phyloP scores from a whole-genome alignment of 805 yeast genomes.

The Blastobotrys mokoenaii region DNA sequence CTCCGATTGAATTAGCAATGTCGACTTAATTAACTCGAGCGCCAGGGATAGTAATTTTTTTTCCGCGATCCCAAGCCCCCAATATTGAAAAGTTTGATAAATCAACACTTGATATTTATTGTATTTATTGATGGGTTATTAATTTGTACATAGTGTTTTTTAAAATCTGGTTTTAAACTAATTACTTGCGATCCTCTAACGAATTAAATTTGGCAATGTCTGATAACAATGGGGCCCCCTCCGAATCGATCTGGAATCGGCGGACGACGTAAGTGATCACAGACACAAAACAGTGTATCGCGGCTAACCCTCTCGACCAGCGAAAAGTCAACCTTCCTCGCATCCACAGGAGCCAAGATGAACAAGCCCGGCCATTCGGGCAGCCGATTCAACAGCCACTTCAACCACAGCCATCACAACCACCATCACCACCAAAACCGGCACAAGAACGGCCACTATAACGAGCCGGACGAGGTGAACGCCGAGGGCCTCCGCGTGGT shows the following conservation, averaged over 20 bases:
- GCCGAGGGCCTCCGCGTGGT: slow-evolving; percentile 10
- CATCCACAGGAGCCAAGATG: slow-evolving; percentile 14
- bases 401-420: neutral
- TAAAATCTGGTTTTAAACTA: too few species aligned
- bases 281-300: neutral
- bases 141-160: too few species aligned
- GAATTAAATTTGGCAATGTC: too few species aligned
- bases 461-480: slow-evolving; percentile 1
- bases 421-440: neutral
- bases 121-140: too few species aligned
- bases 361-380: neutral
- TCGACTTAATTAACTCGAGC: too few species aligned
- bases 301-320: neutral
- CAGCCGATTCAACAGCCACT: neutral
- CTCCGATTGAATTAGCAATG: too few species aligned
- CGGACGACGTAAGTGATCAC: slow-evolving; percentile 10
- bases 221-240: neutral
- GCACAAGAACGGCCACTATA: neutral
- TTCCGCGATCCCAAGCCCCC: too few species aligned
- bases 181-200: too few species aligned
- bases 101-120: too few species aligned
- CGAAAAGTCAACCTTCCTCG: slow-evolving; percentile 17
- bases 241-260: slow-evolving; percentile 14
- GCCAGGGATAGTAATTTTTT: too few species aligned
- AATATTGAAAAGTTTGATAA: too few species aligned